Conservation (phyloP, 2,329 filamentous ascomycete species). For the Claviceps africana region DNA sequence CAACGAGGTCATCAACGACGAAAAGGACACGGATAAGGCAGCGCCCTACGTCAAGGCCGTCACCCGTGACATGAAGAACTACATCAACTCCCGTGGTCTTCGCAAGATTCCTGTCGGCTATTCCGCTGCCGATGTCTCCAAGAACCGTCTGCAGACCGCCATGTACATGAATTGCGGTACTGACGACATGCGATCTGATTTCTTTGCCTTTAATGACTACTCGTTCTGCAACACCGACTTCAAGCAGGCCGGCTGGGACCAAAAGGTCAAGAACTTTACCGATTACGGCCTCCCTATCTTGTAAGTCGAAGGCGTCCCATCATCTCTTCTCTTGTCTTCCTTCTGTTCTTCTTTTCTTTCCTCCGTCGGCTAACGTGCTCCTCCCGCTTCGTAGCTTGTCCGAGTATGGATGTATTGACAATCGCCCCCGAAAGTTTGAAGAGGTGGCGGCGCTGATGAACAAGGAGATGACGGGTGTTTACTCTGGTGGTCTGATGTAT, state of each 20-base stretch:
- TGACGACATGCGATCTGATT: conserved; percentile 73
- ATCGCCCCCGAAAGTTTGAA: conserved; percentile 59
- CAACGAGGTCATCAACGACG: conserved; percentile 66
- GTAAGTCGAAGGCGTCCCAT: conserved; percentile 17
- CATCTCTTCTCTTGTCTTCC: neutral
- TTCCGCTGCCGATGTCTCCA: conserved; percentile 64
- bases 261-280: conserved; percentile 78
- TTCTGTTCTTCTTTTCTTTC: neutral
- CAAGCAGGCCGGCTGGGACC: conserved; percentile 61
- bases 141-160: conserved; percentile 77
- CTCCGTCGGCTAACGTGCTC: neutral
- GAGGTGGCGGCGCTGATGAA: conserved; percentile 72
- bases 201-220: conserved; percentile 84
- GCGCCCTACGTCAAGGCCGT: conserved; percentile 68
- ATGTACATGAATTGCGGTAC: conserved; percentile 87
- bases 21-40: conserved; percentile 44
- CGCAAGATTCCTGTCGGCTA: conserved; percentile 63
- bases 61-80: conserved; percentile 63
- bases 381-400: conserved; percentile 43
- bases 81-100: conserved; percentile 46
- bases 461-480: conserved; percentile 70
- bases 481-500: conserved; percentile 93
- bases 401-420: conserved; percentile 81
- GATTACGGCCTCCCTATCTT: conserved; percentile 83
- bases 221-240: conserved; percentile 71